phyloP scores from a whole-genome alignment of 345 rosid species.

The Rhodamnia argentea region DNA sequence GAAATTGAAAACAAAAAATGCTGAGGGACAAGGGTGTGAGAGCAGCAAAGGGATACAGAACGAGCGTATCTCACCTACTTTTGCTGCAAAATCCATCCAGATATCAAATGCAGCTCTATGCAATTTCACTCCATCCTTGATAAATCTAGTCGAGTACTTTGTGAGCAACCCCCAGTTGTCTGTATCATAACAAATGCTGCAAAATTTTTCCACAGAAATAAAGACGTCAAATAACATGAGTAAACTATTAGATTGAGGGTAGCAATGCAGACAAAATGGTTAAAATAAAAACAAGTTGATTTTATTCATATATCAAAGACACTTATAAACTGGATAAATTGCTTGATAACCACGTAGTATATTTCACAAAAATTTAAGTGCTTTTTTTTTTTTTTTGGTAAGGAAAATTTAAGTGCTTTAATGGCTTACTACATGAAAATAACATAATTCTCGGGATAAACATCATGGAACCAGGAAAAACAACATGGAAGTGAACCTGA shows the following conservation, averaged over 20 bases:
- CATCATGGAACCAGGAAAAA: background rate
- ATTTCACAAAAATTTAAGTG: background rate
- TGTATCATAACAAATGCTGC: conserved; percentile 60
- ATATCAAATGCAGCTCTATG: conserved; percentile 52
- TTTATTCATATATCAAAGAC: background rate
- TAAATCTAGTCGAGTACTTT: conserved; percentile 53
- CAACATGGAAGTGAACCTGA: conserved; percentile 39
- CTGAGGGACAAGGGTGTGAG: background rate
- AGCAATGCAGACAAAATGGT: background rate
- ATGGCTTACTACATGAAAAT: background rate
- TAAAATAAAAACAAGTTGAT: background rate
- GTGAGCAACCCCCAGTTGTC: conserved; percentile 54
- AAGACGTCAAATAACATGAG: background rate
- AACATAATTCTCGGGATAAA: background rate
- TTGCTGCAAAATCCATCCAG: conserved; percentile 81
- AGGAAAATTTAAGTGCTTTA: background rate
- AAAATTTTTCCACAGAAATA: conserved; percentile 6
- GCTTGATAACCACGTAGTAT: background rate
- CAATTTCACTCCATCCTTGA: conserved; percentile 61
- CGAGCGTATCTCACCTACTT: conserved; percentile 35
- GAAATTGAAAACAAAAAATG: background rate
- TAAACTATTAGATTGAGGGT: background rate
- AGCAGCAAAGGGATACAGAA: background rate
- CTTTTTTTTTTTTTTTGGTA: too few species aligned
- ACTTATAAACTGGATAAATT: background rate